Base-by-base conservation (phyloP, 164 flowering plant genomes). In the Vitis labrusca region DNA sequence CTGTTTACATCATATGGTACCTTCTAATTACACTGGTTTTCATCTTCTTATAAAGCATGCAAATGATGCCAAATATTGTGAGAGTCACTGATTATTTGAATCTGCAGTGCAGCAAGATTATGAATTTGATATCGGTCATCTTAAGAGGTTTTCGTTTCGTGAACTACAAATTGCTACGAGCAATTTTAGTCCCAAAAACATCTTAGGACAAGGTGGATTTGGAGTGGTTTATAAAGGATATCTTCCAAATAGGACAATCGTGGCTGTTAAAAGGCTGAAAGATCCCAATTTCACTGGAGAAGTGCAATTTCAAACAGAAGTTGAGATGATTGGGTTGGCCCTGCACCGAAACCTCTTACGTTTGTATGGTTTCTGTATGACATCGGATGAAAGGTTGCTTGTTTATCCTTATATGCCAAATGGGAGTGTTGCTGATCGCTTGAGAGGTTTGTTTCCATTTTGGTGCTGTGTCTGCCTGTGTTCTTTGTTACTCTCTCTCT, bases 271-370 rank as follows among this genome's bases (percentile, higher is more conserved):
- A 79, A 82, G 98, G 79, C 77, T 96, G 60, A 90, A 77, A 80
- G 97, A 96, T 83, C 97, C 97, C 58, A 90, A 80, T 77, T 84
- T 79, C 77, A 85, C 97, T 17, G 99, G 99, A 71, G 99, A 96
- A 78, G 82, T 87, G 69, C 99, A 93, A 82, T 96, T 96, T 78
- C 98, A 93, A 76, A 96, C 99, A n/a, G 99, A 96, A 82, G 98
- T 96, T 67, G 98, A 91, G 83, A 88, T 90, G 94, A 96, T 96
- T 78, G 92, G 99, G 58, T 84, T 96, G 74, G 99, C 95, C 70
- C 66, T 93, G 78, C 97, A 96, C 72, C 79, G 99, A 66, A 96
- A 96, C 80, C 97, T 96, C 59, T 80, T 96, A 58, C 89, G 92
- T 8, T 62, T 96, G 19, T 95, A 86, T 84, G 99, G 99, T 9